Evolutionary conservation across 148 eudicot genomes (phyloP).

Genomic region (Diospyros kaki): DNA sequence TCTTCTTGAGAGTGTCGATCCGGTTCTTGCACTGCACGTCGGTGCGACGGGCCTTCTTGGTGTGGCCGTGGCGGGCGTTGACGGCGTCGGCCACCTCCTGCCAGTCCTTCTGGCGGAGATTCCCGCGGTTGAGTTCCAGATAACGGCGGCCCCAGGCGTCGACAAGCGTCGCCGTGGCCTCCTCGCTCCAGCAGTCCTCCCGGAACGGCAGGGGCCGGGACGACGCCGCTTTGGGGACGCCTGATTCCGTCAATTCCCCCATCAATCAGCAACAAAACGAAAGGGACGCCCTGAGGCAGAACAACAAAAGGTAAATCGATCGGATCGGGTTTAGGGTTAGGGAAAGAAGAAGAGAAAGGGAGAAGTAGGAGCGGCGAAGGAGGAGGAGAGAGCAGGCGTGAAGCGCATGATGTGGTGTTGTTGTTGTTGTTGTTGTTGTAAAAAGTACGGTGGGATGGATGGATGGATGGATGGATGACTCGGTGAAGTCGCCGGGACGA

Average conservation of each 20-base stretch:
- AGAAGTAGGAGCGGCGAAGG: constrained; percentile 23
- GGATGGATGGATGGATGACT: background rate
- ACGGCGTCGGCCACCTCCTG: constrained; percentile 76
- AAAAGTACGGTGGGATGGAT: constrained; percentile 9
- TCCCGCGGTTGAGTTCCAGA: constrained; percentile 64
- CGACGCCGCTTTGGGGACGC: constrained; percentile 28
- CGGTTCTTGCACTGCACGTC: constrained; percentile 88
- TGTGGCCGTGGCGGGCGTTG: constrained; percentile 55
- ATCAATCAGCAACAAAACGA: constrained; percentile 8
- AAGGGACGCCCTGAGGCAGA: background rate
- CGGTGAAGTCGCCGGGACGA: constrained; percentile 18
- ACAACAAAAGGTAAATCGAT: too few relatives aligned
- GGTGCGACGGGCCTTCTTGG: constrained; percentile 51
- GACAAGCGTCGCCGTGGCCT: constrained; percentile 64
- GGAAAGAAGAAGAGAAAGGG: background rate
- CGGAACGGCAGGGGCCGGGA: constrained; percentile 45
- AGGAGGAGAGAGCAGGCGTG: constrained; percentile 16
- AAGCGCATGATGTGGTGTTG: constrained; percentile 27
- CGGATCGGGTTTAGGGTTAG: constrained; percentile 12
- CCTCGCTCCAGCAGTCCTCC: constrained; percentile 81
- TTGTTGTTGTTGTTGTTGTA: background rate
- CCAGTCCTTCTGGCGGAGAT: constrained; percentile 82
- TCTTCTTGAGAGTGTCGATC: constrained; percentile 79
- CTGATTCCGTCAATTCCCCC: constrained; percentile 38
- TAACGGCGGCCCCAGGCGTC: constrained; percentile 78